Evolutionary conservation across 1,284 basidiomycete species (phyloP), one percentile per base, ranked within the genome.

Genomic region (Abortiporus biennis): DNA sequence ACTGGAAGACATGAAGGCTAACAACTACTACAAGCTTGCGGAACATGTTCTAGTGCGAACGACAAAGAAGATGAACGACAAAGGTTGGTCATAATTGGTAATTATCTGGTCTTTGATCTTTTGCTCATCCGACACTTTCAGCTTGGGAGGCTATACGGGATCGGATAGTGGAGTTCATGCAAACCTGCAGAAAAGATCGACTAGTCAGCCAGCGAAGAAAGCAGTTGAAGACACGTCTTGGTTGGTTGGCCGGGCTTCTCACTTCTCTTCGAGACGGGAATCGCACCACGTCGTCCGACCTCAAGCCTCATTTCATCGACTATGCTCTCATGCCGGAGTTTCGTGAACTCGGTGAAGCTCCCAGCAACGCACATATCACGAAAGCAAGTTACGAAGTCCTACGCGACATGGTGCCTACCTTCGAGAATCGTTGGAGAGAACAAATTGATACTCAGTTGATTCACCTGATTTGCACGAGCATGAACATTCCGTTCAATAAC

Each of bases 291-390:
- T 2, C 9, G 6, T 32, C 36, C 3, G 42, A 43, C 36, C 5
- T 6, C 5, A 12, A 20, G 9, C 42, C 42, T 8, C 15, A 36
- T 6, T 38, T 43, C 19, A 36, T 43, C 9, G 42, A 43, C 36
- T 32, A 9, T 15, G 42, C 42, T 16, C 8, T 38, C 12, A 38
- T 43, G 36, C 42, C 42, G 9, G 36, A 37, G 15, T 25, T 43
- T 8, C 42, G 42, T 8, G 4, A 38, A 19, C 13, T 43, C 19
- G 17, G 19, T 3, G 42, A 37, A 29, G 6, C 20, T 16, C 42
- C 42, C 4, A 38, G 17, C 19, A 4, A 8, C 8, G 27, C 4
- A 13, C 12, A 12, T 4, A 22, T 38, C 36, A 32, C 36, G 5
- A 9, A 11, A 3, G 36, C 37, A 15, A 15, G 24, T 19, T 38